Base-by-base conservation (phyloP, 2,329 filamentous ascomycete species). In the Fusarium marasasianum region DNA sequence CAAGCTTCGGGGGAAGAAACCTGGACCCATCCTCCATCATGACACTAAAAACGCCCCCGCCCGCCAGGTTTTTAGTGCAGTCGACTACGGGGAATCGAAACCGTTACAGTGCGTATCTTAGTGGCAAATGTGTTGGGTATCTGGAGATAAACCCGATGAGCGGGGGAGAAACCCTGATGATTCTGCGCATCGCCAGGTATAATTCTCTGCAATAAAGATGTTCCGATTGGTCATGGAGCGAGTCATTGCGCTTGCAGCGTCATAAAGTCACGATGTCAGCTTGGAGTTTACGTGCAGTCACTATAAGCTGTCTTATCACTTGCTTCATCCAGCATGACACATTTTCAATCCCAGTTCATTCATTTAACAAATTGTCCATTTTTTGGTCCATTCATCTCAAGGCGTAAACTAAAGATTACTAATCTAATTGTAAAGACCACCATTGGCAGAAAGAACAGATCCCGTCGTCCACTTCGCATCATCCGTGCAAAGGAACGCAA, bases 331-430 rank as follows among this genome's bases (percentile, higher is more conserved):
- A 12, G 20, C 6, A 22, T 12, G 14, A 8, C 20, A 12, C 1
- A 11, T 15, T 15, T n/a, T n/a, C 11, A n/a, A 33, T 33, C 29
- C 11, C 3, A n/a, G 15, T 0, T 8, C 4, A 20, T 11, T 3
- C 6, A 11, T 51, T 33, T 20, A 2, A 3, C 48, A 11, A 4
- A 1, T 24, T 24, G 1, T 13, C 1, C 1, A 3, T 37, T 37
- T 37, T 37, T n/a, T n/a, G n/a, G n/a, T n/a, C n/a, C 6, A 35
- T 10, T 24, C 11, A 20, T 20, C 3, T 18, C 22, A 14, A 12
- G 3, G 2, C 8, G 2, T 4, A 24, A 24, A 33, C 11, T 51
- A 24, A 8, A n/a, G 8, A 24, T 2, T 17, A 5, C 22, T 5
- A 24, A 11, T 24, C 48, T 51, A 51, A 35, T 51, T 51, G 17